Conservation (phyloP, 805 yeast genomes). For the Saturnispora hagleri region DNA sequence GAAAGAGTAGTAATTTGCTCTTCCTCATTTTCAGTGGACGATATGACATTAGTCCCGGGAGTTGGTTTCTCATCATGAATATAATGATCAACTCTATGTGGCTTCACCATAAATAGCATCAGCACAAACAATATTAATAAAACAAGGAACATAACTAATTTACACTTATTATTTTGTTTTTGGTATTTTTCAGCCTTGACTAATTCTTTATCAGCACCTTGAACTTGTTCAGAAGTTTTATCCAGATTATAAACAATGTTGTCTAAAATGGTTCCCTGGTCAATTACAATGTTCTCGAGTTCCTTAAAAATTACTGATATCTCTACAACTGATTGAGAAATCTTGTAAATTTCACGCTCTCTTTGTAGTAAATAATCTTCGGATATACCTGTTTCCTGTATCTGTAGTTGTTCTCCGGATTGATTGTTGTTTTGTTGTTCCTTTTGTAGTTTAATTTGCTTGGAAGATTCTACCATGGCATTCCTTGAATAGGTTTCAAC, state of each 20-base stretch:
- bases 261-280: conserved; percentile 91
- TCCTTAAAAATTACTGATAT: conserved; percentile 90
- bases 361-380: conserved; percentile 52
- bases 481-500: conserved; percentile 44
- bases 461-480: conserved; percentile 36
- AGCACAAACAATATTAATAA: conserved; percentile 65
- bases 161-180: conserved; percentile 84
- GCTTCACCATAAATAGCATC: conserved; percentile 62
- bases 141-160: conserved; percentile 64
- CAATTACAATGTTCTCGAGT: conserved; percentile 83
- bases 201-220: conserved; percentile 70
- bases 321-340: conserved; percentile 92
- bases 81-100: conserved; percentile 29
- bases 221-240: conserved; percentile 66
- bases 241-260: conserved; percentile 88
- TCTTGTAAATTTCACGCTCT: conserved; percentile 79
- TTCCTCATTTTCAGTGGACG: neutral
- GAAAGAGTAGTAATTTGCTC: neutral
- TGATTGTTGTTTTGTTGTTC: conserved; percentile 29
- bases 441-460: conserved; percentile 35
- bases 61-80: conserved; percentile 15
- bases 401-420: conserved; percentile 41
- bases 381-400: conserved; percentile 46
- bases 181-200: conserved; percentile 73
- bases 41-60: neutral